A percentile compares a stretch with the other conserved stretches of the same genome.
Evolutionary conservation across 805 yeast genomes (phyloP).

Genomic region (Wilhelminamyces savonicus): DNA sequence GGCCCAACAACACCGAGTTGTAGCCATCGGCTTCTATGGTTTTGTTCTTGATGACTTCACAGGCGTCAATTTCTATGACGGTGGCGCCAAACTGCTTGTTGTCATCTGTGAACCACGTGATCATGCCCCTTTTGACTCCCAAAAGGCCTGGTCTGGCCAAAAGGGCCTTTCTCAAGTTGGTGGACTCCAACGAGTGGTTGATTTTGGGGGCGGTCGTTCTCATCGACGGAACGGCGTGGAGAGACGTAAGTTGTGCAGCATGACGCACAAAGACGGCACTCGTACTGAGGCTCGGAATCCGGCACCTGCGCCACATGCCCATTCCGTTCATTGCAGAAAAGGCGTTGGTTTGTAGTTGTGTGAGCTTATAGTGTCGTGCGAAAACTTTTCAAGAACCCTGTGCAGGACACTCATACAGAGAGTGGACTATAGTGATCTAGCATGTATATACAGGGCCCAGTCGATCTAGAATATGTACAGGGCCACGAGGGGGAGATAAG

Average conservation of each 20-base stretch:
- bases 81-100: conserved; percentile 81
- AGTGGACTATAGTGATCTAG: too few species aligned
- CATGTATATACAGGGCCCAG: too few species aligned
- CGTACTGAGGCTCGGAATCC: too few species aligned
- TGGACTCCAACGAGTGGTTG: conserved; percentile 61
- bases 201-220: conserved; percentile 44
- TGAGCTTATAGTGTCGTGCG: too few species aligned
- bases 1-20: conserved; percentile 82
- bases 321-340: too few species aligned
- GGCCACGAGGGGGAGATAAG: too few species aligned
- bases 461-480: too few species aligned
- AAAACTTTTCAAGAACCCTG: too few species aligned
- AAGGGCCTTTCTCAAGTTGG: conserved; percentile 66
- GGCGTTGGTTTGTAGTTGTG: too few species aligned
- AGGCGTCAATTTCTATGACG: conserved; percentile 77
- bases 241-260: conserved; percentile 42
- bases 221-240: conserved; percentile 44
- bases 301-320: too few species aligned
- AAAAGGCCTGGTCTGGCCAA: conserved; percentile 77
- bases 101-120: conserved; percentile 65
- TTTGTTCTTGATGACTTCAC: conserved; percentile 75
- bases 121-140: conserved; percentile 86
- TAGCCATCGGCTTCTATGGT: conserved; percentile 73
- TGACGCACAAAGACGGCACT: conserved; percentile 18
- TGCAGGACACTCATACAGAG: too few species aligned